These are phyloP conservation scores for Arthrobotrys entomopaga DNA, from an alignment of 2,329 filamentous ascomycete genomes.

Conservation along the genomic window DNA sequence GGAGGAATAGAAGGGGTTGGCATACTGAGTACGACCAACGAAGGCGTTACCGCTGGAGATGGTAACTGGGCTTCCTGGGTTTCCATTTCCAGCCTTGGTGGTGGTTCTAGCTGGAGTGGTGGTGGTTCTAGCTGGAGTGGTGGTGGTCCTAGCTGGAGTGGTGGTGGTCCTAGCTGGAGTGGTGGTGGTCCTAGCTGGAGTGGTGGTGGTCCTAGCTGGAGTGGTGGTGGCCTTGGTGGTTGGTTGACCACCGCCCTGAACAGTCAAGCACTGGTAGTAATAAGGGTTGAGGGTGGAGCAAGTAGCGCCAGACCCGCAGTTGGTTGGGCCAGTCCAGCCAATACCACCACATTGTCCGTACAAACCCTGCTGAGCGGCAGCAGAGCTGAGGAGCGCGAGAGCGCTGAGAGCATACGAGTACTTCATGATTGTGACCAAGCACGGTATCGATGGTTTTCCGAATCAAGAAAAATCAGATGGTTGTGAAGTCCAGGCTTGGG, in stretches of 20 bases:
- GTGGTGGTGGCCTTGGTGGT: conserved; percentile 24
- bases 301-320: conserved; percentile 55
- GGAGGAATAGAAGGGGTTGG: conserved; percentile 69
- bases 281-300: conserved; percentile 57
- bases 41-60: conserved; percentile 65
- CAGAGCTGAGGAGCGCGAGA: conserved; percentile 52
- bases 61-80: conserved; percentile 38
- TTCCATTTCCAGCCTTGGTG: conserved; percentile 21
- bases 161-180: conserved; percentile 19
- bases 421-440: conserved; percentile 50
- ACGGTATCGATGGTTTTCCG: conserved; percentile 42
- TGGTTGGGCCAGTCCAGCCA: conserved; percentile 55
- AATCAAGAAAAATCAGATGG: conserved; percentile 45
- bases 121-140: conserved; percentile 20
- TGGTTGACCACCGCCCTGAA: conserved; percentile 9
- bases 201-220: conserved; percentile 17
- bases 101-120: conserved; percentile 25
- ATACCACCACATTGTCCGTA: conserved; percentile 55
- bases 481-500: conserved; percentile 54
- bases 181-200: conserved; percentile 14
- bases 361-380: conserved; percentile 46
- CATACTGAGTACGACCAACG: conserved; percentile 66
- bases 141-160: conserved; percentile 27
- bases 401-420: conserved; percentile 52
- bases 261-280: conserved; percentile 59